Conservation (phyloP, 352 stramenopile genomes). For the Globisporangium megalacanthum region DNA sequence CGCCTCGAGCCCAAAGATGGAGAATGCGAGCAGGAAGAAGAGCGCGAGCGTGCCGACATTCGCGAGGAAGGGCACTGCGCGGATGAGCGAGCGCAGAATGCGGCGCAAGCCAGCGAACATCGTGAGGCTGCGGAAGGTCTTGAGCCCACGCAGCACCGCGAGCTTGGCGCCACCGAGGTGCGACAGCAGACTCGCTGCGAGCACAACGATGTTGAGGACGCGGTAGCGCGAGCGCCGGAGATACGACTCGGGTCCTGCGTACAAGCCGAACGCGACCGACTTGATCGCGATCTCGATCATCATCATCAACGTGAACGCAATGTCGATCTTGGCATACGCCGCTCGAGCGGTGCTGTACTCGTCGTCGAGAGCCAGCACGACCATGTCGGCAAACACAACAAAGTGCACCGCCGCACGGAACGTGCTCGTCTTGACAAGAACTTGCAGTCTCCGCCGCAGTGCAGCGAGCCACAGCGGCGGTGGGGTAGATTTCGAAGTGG, state of each 20-base stretch:
- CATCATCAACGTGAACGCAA: slow-evolving; percentile 56
- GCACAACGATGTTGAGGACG: slow-evolving; percentile 42
- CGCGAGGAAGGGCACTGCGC: slow-evolving; percentile 65
- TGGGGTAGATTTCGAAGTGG: background rate
- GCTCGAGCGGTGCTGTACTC: slow-evolving; percentile 24
- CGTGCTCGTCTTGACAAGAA: slow-evolving; percentile 32
- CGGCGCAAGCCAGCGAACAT: slow-evolving; percentile 56
- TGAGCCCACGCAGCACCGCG: slow-evolving; percentile 59
- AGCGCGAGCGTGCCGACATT: slow-evolving; percentile 69
- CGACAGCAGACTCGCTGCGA: slow-evolving; percentile 47
- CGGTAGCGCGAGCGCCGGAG: slow-evolving; percentile 42
- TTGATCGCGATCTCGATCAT: slow-evolving; percentile 58
- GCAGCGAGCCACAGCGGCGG: slow-evolving; percentile 17
- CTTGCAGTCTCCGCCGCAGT: slow-evolving; percentile 21
- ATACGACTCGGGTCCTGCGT: slow-evolving; percentile 37
- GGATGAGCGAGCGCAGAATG: slow-evolving; percentile 59
- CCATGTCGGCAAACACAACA: slow-evolving; percentile 43
- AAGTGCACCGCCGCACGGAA: slow-evolving; percentile 44
- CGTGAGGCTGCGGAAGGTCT: slow-evolving; percentile 59
- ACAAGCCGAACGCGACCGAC: slow-evolving; percentile 44
- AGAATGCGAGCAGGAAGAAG: slow-evolving; percentile 75
- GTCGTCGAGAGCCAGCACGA: slow-evolving; percentile 58
- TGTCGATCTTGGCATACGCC: slow-evolving; percentile 29
- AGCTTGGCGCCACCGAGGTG: slow-evolving; percentile 28
- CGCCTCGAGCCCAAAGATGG: slow-evolving; percentile 69